These are phyloP conservation scores for Daldinia sp. DNA, from an alignment of 2,329 filamentous ascomycete genomes.

Conservation along the genomic window DNA sequence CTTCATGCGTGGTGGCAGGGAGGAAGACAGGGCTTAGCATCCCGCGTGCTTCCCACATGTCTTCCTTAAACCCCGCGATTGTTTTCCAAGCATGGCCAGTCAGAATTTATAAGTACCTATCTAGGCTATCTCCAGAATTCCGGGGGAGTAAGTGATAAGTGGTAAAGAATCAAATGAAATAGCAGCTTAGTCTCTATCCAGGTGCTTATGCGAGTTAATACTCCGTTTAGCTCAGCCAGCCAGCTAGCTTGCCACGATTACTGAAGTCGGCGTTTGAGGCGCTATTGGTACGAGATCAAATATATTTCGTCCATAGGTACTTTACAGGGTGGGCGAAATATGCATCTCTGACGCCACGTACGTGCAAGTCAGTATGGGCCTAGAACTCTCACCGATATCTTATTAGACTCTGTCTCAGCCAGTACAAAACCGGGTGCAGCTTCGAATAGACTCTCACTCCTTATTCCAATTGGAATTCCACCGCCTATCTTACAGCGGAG, in stretches of 20 bases:
- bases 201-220: neutral
- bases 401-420: neutral
- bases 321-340: neutral
- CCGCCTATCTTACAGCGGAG: too few relatives aligned
- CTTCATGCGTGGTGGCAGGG: neutral
- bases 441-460: too few relatives aligned
- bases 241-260: slow-evolving; percentile 5
- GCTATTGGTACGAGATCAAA: neutral
- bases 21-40: neutral
- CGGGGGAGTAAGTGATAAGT: neutral
- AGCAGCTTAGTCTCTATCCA: too few relatives aligned
- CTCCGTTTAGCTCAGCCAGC: slow-evolving; percentile 16
- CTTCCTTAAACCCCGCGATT: neutral
- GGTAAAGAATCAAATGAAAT: neutral
- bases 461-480: too few relatives aligned
- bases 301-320: too few relatives aligned
- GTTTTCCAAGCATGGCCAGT: neutral
- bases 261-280: neutral
- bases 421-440: neutral
- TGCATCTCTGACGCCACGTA: neutral
- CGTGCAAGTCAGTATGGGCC: neutral
- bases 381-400: neutral
- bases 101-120: too few relatives aligned
- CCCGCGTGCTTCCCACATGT: neutral
- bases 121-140: neutral